These are phyloP conservation scores for Colletotrichum gigasporum DNA, from an alignment of 2,329 filamentous ascomycete species.

Conservation along the genomic window DNA sequence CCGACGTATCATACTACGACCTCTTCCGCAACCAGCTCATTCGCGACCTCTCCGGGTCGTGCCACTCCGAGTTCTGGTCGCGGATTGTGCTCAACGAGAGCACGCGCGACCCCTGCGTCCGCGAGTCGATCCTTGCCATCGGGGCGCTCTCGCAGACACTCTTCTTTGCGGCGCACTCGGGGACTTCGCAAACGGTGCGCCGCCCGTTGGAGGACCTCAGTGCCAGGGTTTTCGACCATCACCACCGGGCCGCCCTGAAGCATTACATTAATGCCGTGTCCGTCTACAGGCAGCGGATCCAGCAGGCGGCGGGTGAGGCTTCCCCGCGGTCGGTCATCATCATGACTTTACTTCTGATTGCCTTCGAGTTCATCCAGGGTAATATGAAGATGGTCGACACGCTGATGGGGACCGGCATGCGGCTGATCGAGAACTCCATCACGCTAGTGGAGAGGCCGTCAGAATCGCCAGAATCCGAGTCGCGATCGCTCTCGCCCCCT, in stretches of 20 bases:
- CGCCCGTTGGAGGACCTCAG: slow-evolving; percentile 1
- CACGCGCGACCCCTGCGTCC: slow-evolving; percentile 31
- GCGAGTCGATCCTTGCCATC: slow-evolving; percentile 35
- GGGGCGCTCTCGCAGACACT: slow-evolving; percentile 33
- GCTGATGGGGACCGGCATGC: slow-evolving; percentile 22
- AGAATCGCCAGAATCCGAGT: no score
- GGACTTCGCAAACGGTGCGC: neutral
- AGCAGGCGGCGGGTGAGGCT: neutral
- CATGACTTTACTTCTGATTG: slow-evolving; percentile 32
- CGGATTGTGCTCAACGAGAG: slow-evolving; percentile 34
- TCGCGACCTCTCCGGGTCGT: slow-evolving; percentile 33
- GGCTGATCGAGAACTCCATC: slow-evolving; percentile 16
- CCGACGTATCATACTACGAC: slow-evolving; percentile 33
- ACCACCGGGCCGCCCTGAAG: slow-evolving; percentile 27
- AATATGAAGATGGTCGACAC: slow-evolving; percentile 27
- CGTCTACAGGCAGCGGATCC: slow-evolving; percentile 27
- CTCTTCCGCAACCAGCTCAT: slow-evolving; percentile 34
- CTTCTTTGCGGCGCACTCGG: neutral
- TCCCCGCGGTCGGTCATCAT: slow-evolving; percentile 31
- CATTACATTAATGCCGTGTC: slow-evolving; percentile 31
- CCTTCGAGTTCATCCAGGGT: slow-evolving; percentile 34
- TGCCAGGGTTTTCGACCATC: no score
- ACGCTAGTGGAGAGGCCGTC: neutral
- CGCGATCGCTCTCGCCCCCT: neutral
- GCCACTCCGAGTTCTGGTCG: slow-evolving; percentile 35